phyloP scores from a whole-genome alignment of 1,284 basidiomycete genomes.

The Mycosarcoma maydis region DNA sequence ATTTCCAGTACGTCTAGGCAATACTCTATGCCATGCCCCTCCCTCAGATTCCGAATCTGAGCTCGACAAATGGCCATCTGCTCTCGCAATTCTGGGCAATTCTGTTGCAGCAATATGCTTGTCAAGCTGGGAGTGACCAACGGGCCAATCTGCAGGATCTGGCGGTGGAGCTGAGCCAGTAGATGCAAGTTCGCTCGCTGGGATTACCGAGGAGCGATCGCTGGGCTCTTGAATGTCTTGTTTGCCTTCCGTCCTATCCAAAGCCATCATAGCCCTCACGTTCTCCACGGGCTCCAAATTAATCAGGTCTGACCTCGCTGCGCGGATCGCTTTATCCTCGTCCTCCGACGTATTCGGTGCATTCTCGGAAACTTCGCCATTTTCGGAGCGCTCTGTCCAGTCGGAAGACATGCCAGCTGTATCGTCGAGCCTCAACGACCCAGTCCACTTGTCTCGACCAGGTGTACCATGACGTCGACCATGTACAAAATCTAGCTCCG shows the following conservation, averaged over 20 bases:
- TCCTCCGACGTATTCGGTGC: conserved; percentile 23
- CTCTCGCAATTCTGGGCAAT: conserved; percentile 11
- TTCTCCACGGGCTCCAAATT: conserved; percentile 6
- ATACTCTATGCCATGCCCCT: conserved; percentile 43
- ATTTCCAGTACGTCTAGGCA: conserved; percentile 36
- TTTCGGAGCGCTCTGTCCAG: conserved; percentile 50
- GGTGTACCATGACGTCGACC: conserved; percentile 6
- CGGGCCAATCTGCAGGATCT: background rate
- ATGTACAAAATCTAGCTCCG: conserved; percentile 5
- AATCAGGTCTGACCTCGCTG: conserved; percentile 9
- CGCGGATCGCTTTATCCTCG: conserved; percentile 8
- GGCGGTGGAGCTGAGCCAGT: background rate
- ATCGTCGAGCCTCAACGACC: conserved; percentile 11
- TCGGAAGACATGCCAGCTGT: conserved; percentile 45
- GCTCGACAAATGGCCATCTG: conserved; percentile 26
- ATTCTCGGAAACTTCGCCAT: conserved; percentile 36
- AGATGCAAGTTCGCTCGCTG: background rate
- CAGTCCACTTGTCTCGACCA: conserved; percentile 4
- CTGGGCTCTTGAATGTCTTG: background rate
- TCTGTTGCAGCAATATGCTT: background rate
- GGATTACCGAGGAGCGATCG: background rate
- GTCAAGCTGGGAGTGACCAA: background rate
- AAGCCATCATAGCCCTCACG: background rate
- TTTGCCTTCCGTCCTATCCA: background rate
- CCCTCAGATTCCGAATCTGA: conserved; percentile 50